phyloP scores from a whole-genome alignment of 768 basidiomycete species.

The Tremella fuciformis region DNA sequence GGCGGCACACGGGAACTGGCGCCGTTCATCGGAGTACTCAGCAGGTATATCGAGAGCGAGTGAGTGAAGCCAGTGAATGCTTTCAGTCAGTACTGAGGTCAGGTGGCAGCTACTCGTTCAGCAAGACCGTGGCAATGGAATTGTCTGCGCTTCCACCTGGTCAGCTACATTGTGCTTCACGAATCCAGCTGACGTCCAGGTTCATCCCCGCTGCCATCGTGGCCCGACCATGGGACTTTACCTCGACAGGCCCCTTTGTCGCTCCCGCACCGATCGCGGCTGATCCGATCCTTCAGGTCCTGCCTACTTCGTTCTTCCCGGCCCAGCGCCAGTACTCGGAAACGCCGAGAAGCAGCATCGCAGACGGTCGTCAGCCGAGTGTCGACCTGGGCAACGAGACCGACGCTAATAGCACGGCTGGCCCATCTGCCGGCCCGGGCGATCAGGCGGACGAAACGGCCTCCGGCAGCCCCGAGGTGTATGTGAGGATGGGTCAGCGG shows the following conservation, averaged over 20 bases:
- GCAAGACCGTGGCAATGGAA: slow-evolving; percentile 24
- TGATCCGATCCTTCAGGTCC: no score
- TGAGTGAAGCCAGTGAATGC: slow-evolving; percentile 5
- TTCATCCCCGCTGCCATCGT: slow-evolving; percentile 32
- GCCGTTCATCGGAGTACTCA: slow-evolving; percentile 27
- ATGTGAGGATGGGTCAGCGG: no score
- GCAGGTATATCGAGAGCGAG: slow-evolving; percentile 31
- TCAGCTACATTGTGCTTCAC: slow-evolving; percentile 10
- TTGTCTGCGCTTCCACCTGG: slow-evolving; percentile 32
- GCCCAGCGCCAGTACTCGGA: no score
- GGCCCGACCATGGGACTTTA: slow-evolving; percentile 34
- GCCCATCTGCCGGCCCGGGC: no score
- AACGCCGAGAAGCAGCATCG: no score
- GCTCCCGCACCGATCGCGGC: no score
- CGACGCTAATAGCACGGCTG: no score
- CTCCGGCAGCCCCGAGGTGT: no score
- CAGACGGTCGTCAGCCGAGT: no score
- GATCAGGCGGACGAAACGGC: no score
- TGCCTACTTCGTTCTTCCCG: no score
- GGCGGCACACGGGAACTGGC: slow-evolving; percentile 30
- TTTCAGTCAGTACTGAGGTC: slow-evolving; percentile 1
- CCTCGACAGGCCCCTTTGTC: neutral
- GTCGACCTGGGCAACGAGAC: no score
- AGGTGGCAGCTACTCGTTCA: slow-evolving; percentile 20
- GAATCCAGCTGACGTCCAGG: slow-evolving; percentile 16